Base-by-base conservation (phyloP, 345 rosid species). In the Eucalyptus microcorys region DNA sequence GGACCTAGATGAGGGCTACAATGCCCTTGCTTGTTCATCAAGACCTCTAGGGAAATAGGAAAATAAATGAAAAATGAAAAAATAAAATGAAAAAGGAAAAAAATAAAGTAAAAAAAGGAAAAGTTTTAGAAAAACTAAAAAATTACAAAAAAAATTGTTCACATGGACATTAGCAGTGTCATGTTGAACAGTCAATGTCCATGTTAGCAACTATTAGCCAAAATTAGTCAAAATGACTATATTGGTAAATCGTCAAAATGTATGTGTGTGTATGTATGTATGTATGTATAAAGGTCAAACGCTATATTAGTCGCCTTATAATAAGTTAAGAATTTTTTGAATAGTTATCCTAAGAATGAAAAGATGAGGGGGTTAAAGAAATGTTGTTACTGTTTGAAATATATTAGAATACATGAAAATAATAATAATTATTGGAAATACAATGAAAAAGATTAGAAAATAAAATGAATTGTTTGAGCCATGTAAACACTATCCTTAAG, bases 141-240 rank as follows among this genome's bases (percentile, higher is more conserved):
- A 22, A 55, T 55, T 55, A 24, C 7, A 61, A 61, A 61, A 61
- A 61, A 61, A 61, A 61, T 30, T 61, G 2, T 27, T 61, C 3
- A 61, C 4, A 2, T 61, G 6, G 7, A 14, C 7, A 13, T 4
- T 30, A 13, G 14, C 3, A 3, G 8, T 59, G 14, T 14, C 7
- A 3, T 27, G n/a, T 27, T 0, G 0, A 4, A 59, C 2, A 27
- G 0, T 15, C 16, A 59, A 22, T 4, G 2, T 59, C 66, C 32
- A 59, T 5, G 14, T 27, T 30, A 27, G 32, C 68, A 12, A 59
- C 3, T 5, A 0, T 2, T 59, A 27, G 32, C 32, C 8, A 6
- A 59, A 27, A 13, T 59, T 59, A 14, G 3, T 30, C 4, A 59
- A 3, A 59, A 59, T 11, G 2, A 27, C 8, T 59, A 24, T 11